Conservation (phyloP, 768 basidiomycete genomes). For the Omphalotus guepiniiformis region DNA sequence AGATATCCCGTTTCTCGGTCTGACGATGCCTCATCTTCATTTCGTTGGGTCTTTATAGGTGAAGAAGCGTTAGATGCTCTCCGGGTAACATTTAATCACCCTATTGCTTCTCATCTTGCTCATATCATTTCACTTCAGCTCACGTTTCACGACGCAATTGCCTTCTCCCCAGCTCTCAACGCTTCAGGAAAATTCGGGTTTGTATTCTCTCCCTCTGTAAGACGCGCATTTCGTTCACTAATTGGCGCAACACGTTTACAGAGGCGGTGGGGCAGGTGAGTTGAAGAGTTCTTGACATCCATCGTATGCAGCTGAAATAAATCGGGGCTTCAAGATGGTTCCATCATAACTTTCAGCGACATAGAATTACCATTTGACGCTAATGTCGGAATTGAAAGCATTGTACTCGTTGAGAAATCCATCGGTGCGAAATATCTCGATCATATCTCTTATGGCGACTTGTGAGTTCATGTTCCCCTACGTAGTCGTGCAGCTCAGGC, state of each 20-base stretch:
- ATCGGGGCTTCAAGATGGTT: conserved; percentile 12
- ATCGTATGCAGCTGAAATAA: no score
- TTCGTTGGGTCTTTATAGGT: background rate
- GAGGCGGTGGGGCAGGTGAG: conserved; percentile 10
- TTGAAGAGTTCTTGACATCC: no score
- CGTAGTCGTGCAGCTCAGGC: background rate
- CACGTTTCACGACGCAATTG: conserved; percentile 16
- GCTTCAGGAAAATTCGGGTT: conserved; percentile 7
- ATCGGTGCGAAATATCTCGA: conserved; percentile 5
- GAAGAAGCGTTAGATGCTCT: conserved; percentile 15
- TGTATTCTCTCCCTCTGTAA: background rate
- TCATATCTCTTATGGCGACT: conserved; percentile 13
- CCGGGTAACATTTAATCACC: conserved; percentile 3
- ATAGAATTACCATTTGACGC: conserved; percentile 8
- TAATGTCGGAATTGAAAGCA: conserved; percentile 9
- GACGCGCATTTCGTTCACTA: no score
- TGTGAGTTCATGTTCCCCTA: conserved; percentile 1
- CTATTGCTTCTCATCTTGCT: background rate
- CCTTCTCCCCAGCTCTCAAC: conserved; percentile 9
- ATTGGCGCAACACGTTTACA: background rate
- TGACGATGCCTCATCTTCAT: background rate
- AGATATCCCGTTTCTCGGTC: background rate
- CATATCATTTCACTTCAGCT: background rate
- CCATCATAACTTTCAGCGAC: conserved; percentile 7
- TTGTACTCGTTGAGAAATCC: conserved; percentile 3